Percentiles rank a stretch among this genome's conserved stretches.
Evolutionary conservation across 2,329 filamentous ascomycete species (phyloP).

Genomic region (Curvularia spicifera): DNA sequence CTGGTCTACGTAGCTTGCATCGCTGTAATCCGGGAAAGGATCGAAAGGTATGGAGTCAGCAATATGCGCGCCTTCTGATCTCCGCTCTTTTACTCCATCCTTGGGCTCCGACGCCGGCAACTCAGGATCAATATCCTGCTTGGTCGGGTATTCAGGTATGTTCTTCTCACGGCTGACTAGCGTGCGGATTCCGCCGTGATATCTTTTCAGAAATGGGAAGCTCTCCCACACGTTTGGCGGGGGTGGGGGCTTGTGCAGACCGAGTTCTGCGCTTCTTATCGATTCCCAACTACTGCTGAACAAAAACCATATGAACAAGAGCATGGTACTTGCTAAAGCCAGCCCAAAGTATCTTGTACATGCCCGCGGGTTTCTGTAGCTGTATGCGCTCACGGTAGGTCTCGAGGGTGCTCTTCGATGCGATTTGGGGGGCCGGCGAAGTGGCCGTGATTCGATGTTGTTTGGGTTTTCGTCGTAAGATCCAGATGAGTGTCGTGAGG

Average conservation of each 20-base stretch:
- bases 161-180: conserved; percentile 71
- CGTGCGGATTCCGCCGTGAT: conserved; percentile 84
- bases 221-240: conserved; percentile 81
- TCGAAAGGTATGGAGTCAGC: conserved; percentile 59
- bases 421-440: conserved; percentile 20
- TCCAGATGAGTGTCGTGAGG: conserved; percentile 59
- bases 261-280: conserved; percentile 65
- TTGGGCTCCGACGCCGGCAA: conserved; percentile 34
- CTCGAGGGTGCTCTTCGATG: conserved; percentile 31
- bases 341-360: conserved; percentile 81
- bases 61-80: conserved; percentile 36
- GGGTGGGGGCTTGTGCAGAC: conserved; percentile 65
- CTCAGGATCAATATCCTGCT: conserved; percentile 56
- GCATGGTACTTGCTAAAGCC: conserved; percentile 69
- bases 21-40: conserved; percentile 71
- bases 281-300: conserved; percentile 75
- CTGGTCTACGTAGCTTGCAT: conserved; percentile 61
- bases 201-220: conserved; percentile 84
- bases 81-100: conserved; percentile 40
- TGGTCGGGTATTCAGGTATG: conserved; percentile 79
- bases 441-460: conserved; percentile 32
- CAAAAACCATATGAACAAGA: conserved; percentile 79
- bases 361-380: conserved; percentile 72
- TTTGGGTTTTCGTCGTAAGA: conserved; percentile 41
- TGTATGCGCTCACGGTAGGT: conserved; percentile 45